These are phyloP conservation scores for Phylloporus sp. DNA, from an alignment of 768 basidiomycete genomes.

Conservation along the genomic window DNA sequence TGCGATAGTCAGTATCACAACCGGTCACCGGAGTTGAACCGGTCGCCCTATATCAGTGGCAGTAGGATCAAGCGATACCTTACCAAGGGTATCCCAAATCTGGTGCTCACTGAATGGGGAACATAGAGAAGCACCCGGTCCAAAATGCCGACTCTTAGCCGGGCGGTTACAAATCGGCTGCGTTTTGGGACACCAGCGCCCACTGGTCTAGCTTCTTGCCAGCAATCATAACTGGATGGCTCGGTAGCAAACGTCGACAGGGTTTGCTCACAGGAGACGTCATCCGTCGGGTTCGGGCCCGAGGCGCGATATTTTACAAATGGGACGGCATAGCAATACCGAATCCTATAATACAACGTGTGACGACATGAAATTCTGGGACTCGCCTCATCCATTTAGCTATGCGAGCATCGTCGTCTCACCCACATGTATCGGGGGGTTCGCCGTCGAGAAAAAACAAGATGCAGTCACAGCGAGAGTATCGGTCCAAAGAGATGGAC, in stretches of 20 bases:
- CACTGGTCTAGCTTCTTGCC: not conserved
- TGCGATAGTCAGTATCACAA: not conserved
- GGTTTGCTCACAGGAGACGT: too few species aligned
- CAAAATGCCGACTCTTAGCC: not conserved
- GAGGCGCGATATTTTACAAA: not conserved
- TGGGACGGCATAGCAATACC: conserved; percentile 1
- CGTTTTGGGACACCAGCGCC: not conserved
- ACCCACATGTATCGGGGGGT: not conserved
- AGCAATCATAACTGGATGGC: too few species aligned
- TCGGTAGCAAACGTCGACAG: conserved; percentile 1
- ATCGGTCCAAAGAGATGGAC: conserved; percentile 28
- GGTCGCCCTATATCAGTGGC: not conserved
- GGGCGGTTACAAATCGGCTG: not conserved
- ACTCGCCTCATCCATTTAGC: conserved; percentile 11
- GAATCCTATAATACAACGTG: conserved; percentile 15
- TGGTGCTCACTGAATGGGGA: not conserved
- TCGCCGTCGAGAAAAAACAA: conserved; percentile 19
- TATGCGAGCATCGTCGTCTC: conserved; percentile 18
- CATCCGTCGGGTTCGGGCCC: not conserved
- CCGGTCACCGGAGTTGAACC: not conserved
- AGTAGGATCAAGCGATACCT: too few species aligned
- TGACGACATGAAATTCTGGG: not conserved
- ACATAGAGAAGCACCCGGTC: not conserved
- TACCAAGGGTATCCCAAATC: not conserved
- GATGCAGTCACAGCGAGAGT: conserved; percentile 25